phyloP scores from a whole-genome alignment of 225 moss, liverwort and hornwort species.

The Takakia lepidozioides region DNA sequence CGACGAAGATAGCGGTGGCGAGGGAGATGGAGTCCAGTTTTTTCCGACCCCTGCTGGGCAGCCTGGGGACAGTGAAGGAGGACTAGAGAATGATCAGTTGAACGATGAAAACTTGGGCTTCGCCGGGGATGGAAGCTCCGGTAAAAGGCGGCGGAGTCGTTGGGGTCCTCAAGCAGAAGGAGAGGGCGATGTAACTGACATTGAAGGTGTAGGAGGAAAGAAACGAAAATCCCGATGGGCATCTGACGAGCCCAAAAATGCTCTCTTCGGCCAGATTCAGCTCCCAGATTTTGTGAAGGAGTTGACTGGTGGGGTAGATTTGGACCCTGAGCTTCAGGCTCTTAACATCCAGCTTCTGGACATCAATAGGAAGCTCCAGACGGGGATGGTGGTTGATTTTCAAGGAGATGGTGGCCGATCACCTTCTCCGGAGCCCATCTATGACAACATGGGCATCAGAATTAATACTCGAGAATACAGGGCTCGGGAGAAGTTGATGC shows the following conservation, averaged over 20 bases:
- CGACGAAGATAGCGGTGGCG: constrained; percentile 14
- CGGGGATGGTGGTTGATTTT: constrained; percentile 88
- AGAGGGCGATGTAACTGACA: constrained; percentile 71
- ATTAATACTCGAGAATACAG: constrained; percentile 50
- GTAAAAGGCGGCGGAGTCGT: constrained; percentile 86
- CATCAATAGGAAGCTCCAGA: constrained; percentile 92
- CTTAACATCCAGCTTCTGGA: constrained; percentile 94
- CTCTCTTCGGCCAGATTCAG: constrained; percentile 90
- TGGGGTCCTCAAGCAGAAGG: constrained; percentile 94
- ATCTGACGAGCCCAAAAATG: constrained; percentile 72
- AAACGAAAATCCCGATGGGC: constrained; percentile 98
- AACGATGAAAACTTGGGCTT: constrained; percentile 32
- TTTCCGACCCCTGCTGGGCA: constrained; percentile 19
- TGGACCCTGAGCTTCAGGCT: constrained; percentile 95
- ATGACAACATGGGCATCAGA: constrained; percentile 50
- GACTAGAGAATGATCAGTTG: constrained; percentile 24
- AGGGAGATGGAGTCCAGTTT: constrained; percentile 17
- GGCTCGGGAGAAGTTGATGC: constrained; percentile 40
- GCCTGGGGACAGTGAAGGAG: constrained; percentile 9
- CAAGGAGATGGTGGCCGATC: too few species aligned
- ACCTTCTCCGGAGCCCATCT: constrained; percentile 51
- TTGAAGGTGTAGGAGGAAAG: constrained; percentile 70
- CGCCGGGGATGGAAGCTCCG: constrained; percentile 62
- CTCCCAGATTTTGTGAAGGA: constrained; percentile 96
- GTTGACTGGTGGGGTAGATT: constrained; percentile 89